A percentile compares a stretch with the other conserved stretches of the same genome.
Evolutionary conservation across 768 basidiomycete species (phyloP).

Genomic region (Psilocybe azurescens): DNA sequence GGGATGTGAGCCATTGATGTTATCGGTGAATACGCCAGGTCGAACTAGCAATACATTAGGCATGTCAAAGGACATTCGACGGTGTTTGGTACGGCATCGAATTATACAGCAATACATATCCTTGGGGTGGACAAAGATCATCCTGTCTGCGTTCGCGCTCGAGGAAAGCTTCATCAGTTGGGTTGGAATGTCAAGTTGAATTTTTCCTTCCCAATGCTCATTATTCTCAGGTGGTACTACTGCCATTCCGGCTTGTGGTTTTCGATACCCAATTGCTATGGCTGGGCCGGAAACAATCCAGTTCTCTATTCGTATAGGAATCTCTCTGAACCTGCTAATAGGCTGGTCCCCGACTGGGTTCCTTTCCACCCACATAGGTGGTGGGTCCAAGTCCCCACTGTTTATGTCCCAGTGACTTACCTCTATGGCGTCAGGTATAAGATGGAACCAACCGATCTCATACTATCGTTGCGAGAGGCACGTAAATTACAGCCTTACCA

Average conservation of each 20-base stretch:
- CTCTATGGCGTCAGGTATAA: slow-evolving; percentile 74
- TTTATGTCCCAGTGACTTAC: slow-evolving; percentile 92
- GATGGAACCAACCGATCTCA: slow-evolving; percentile 76
- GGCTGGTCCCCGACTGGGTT: slow-evolving; percentile 89
- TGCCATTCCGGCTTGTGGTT: slow-evolving; percentile 91
- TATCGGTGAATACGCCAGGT: not conserved
- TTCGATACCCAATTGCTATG: slow-evolving; percentile 88
- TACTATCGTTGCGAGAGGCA: slow-evolving; percentile 78
- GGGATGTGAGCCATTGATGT: slow-evolving; percentile 72
- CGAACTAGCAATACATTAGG: slow-evolving; percentile 42
- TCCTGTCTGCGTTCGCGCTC: slow-evolving; percentile 81
- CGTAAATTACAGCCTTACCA: slow-evolving; percentile 7
- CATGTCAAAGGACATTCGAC: slow-evolving; percentile 94
- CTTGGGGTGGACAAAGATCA: slow-evolving; percentile 88
- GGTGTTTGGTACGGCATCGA: slow-evolving; percentile 92
- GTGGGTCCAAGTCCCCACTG: slow-evolving; percentile 97
- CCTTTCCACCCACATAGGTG: slow-evolving; percentile 94
- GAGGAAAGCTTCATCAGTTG: slow-evolving; percentile 81
- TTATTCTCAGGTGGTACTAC: slow-evolving; percentile 73
- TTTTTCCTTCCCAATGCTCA: not conserved
- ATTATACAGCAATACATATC: slow-evolving; percentile 86
- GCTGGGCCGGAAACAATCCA: slow-evolving; percentile 94
- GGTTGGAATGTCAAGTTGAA: slow-evolving; percentile 46
- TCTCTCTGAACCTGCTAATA: slow-evolving; percentile 29
- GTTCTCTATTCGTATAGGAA: slow-evolving; percentile 60